Conservation (phyloP, 2,329 filamentous ascomycete genomes). For the Penicillium sp. region DNA sequence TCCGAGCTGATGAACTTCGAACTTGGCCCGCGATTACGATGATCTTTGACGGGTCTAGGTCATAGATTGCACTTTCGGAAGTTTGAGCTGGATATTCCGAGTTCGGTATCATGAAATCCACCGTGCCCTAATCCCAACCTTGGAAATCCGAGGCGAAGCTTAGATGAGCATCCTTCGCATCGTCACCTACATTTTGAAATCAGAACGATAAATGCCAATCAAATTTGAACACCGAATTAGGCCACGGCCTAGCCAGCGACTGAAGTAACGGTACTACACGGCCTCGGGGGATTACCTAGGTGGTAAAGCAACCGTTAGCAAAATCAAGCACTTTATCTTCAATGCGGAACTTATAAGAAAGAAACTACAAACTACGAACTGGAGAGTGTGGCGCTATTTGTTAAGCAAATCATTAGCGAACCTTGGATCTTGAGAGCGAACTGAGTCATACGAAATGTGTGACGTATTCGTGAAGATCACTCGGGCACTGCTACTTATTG, state of each 20-base stretch:
- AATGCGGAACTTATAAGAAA: background rate
- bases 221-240: background rate
- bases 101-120: background rate
- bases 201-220: background rate
- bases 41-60: background rate
- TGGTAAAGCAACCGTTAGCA: background rate
- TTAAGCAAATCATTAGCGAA: background rate
- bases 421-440: background rate
- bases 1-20: background rate
- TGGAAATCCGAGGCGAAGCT: background rate
- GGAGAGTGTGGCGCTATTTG: background rate
- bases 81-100: background rate
- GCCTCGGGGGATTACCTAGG: background rate
- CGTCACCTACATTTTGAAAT: background rate
- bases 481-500: slow-evolving; percentile 3
- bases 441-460: slow-evolving; percentile 3
- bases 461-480: slow-evolving; percentile 12
- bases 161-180: background rate
- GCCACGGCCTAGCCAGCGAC: background rate
- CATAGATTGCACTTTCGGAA: background rate
- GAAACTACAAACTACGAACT: background rate
- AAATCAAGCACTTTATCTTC: background rate
- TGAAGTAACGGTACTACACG: background rate
- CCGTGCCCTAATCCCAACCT: background rate
- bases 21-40: background rate